phyloP scores from a whole-genome alignment of 345 rosid species.

The Excoecaria cochinchinensis region DNA sequence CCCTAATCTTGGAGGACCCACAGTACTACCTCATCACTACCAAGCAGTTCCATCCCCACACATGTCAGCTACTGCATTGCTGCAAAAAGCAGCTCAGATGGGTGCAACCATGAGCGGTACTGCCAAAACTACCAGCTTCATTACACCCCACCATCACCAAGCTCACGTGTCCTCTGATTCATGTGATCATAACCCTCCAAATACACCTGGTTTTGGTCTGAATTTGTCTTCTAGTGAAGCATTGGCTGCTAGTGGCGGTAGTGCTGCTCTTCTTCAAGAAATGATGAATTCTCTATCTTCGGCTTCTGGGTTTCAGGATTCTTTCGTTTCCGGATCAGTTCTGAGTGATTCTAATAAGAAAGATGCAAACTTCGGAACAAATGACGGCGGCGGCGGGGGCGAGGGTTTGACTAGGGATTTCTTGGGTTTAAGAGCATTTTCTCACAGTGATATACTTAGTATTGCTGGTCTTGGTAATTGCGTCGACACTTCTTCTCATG shows the following conservation, averaged over 20 bases:
- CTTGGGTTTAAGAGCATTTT: constrained; percentile 68
- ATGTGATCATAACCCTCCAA: background rate
- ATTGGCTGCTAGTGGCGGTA: background rate
- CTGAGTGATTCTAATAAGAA: constrained; percentile 38
- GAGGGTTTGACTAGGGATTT: constrained; percentile 84
- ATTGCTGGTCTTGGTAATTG: constrained; percentile 63
- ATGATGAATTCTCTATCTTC: constrained; percentile 44
- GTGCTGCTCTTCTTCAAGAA: constrained; percentile 45
- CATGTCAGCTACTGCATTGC: constrained; percentile 91
- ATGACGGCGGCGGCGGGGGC: constrained; percentile 22
- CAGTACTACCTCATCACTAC: constrained; percentile 28
- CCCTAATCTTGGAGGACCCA: constrained; percentile 44
- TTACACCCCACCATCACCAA: constrained; percentile 38
- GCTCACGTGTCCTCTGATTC: constrained; percentile 38
- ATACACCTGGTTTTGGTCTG: constrained; percentile 37
- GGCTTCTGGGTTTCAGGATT: constrained; percentile 44
- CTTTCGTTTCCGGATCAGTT: constrained; percentile 42
- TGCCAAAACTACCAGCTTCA: constrained; percentile 10
- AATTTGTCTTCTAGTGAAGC: constrained; percentile 52
- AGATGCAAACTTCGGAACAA: constrained; percentile 16
- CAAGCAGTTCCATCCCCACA: constrained; percentile 39
- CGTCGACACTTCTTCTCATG: constrained; percentile 42
- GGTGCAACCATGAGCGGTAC: constrained; percentile 52
- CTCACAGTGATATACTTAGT: constrained; percentile 69
- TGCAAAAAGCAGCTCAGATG: constrained; percentile 86